Evolutionary conservation across 345 rosid genomes (phyloP), one percentile per base, ranked within the genome.

Genomic region (Aquilaria malaccensis): DNA sequence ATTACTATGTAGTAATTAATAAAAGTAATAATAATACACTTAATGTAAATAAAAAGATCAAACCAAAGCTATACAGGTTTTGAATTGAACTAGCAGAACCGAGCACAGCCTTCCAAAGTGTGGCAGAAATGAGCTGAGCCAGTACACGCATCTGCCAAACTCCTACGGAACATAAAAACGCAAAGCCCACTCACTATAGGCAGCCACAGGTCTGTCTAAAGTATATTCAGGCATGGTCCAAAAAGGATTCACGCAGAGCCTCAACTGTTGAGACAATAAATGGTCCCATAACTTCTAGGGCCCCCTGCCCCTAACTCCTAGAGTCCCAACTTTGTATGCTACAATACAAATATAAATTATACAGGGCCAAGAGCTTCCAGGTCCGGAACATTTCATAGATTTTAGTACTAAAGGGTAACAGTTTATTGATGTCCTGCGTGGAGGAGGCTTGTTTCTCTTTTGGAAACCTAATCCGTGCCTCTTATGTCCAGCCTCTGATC

Each of bases 401-500:
- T 22, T 22, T 22, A 22, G 22, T 22, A 22, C 22, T 0, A 22
- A 22, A 22, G 22, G 22, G 22, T 22, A 22, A 22, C 22, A 22
- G 0, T 22, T 22, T 22, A 31, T 33, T 55, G 31, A 12, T 60
- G 66, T 63, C 60, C 61, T 66, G 31, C 53, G 33, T 54, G n/a
- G 52, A 62, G 75, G 79, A 59, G 73, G 66, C 79, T 56, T 69
- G 81, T 67, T 69, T 71, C 79, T 66, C 58, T 60, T 4, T 3
- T 64, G 81, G 84, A 80, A 64, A 80, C 81, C 71, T 65, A 55
- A 54, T 41, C 46, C 45, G 13, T 13, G 67, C 52, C 67, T 52
- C 3, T 43, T 4, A 6, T 57, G 22, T 12, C 64, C 52, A 58
- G 63, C 64, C 13, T 47, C 5, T 68, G 33, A 50, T 33, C 15